Conservation (phyloP, 768 basidiomycete species). For the Boletus rex-veris region DNA sequence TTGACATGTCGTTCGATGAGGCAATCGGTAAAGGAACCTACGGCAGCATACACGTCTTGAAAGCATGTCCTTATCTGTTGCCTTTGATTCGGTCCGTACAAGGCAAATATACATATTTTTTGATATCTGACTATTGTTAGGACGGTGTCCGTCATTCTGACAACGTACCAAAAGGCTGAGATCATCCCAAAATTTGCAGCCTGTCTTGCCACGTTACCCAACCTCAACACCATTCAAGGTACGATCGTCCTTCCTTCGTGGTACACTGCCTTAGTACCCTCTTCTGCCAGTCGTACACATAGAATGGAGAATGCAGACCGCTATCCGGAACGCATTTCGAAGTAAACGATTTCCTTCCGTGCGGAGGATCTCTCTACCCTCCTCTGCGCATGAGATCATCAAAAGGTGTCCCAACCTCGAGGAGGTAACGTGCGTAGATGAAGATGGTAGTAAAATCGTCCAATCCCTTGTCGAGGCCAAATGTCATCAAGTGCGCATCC, state of each 20-base stretch:
- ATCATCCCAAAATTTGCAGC: constrained; percentile 6
- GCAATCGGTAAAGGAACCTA: not conserved
- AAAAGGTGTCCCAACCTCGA: constrained; percentile 11
- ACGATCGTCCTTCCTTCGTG: not conserved
- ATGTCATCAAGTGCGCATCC: not conserved
- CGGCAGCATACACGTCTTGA: not conserved
- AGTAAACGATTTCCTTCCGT: constrained; percentile 6
- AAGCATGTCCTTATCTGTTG: not conserved
- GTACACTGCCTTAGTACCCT: not conserved
- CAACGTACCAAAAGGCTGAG: not conserved
- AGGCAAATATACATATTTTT: too few species aligned
- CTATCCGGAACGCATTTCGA: constrained; percentile 6
- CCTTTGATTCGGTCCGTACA: constrained; percentile 6
- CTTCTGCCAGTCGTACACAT: constrained; percentile 3
- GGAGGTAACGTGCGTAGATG: constrained; percentile 8
- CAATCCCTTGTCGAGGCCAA: too few species aligned
- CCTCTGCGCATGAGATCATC: constrained; percentile 5
- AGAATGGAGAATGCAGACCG: not conserved
- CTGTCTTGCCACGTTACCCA: constrained; percentile 4
- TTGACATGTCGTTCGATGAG: not conserved
- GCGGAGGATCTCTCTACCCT: constrained; percentile 4
- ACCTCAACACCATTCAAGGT: constrained; percentile 11
- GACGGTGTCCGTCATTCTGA: constrained; percentile 1
- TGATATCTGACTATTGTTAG: not conserved
- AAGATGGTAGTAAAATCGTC: not conserved